Evolutionary conservation across 1,284 basidiomycete species (phyloP).

Genomic region (Apiotrichum sp.): DNA sequence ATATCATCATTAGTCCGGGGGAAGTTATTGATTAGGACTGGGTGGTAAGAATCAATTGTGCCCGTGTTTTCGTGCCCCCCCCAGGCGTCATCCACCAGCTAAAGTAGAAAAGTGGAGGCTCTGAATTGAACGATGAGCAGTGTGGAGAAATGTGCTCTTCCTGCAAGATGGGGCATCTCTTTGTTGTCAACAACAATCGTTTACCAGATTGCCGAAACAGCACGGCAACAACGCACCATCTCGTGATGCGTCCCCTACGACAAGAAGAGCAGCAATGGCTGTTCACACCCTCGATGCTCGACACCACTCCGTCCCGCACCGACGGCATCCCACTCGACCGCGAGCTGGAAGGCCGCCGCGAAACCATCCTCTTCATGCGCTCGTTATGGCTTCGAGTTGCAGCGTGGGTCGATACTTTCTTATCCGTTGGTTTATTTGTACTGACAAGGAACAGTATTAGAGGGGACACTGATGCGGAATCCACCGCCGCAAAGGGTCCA

Average conservation of each 20-base stretch:
- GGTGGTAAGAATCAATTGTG: too few species aligned
- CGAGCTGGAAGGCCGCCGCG: constrained; percentile 32
- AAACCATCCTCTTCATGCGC: constrained; percentile 17
- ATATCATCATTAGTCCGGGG: too few species aligned
- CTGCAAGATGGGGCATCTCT: too few species aligned
- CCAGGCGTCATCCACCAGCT: too few species aligned
- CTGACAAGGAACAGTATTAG: not conserved
- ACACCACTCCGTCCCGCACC: constrained; percentile 28
- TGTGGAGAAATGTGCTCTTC: too few species aligned
- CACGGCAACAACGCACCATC: too few species aligned
- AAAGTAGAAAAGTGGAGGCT: too few species aligned
- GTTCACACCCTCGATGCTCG: constrained; percentile 21
- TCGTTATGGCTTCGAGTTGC: constrained; percentile 14
- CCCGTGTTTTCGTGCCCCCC: too few species aligned
- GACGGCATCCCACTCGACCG: constrained; percentile 22
- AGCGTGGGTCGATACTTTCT: not conserved
- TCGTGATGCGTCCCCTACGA: constrained; percentile 26
- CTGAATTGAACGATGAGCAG: too few species aligned
- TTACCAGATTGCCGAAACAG: not conserved
- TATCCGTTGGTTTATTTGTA: too few species aligned
- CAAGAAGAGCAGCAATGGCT: constrained; percentile 36
- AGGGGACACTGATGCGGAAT: constrained; percentile 14
- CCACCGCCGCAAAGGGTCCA: constrained; percentile 20
- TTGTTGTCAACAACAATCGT: not conserved
- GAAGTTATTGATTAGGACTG: too few species aligned